Conservation (phyloP, 1,284 basidiomycete species). For the Vanrija sp. region DNA sequence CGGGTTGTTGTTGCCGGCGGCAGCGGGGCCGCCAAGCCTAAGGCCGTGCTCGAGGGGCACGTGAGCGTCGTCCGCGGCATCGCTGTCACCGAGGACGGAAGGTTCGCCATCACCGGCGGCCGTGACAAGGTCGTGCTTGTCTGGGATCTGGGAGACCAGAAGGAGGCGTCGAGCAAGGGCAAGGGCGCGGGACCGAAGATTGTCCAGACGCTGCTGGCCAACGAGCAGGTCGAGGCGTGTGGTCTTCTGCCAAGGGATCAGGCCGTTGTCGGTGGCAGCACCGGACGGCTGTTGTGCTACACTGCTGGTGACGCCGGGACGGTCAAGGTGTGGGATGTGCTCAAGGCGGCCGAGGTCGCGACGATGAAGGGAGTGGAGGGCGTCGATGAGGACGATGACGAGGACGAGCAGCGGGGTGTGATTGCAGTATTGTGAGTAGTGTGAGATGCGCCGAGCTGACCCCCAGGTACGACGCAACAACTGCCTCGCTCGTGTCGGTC, state of each 20-base stretch:
- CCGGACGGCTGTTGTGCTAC: conserved; percentile 60
- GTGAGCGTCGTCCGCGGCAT: conserved; percentile 84
- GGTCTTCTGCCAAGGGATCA: conserved; percentile 55
- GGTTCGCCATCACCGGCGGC: conserved; percentile 81
- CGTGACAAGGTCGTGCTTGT: conserved; percentile 84
- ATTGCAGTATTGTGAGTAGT: conserved; percentile 27
- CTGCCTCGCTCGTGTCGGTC: conserved; percentile 71
- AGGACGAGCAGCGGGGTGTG: conserved; percentile 62
- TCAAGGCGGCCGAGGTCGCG: conserved; percentile 61
- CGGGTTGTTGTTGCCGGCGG: conserved; percentile 50
- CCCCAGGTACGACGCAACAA: conserved; percentile 62
- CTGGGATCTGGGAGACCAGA: conserved; percentile 64
- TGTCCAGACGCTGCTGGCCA: conserved; percentile 76
- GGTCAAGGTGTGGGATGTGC: conserved; percentile 76
- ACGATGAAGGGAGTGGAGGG: conserved; percentile 53
- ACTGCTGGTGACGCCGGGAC: conserved; percentile 85
- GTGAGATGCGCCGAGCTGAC: conserved; percentile 12
- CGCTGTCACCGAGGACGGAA: conserved; percentile 75
- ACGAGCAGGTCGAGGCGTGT: conserved; percentile 82
- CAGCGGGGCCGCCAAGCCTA: conserved; percentile 59
- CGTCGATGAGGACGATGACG: conserved; percentile 57
- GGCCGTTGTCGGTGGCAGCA: conserved; percentile 44
- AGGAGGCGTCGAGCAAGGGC: conserved; percentile 42
- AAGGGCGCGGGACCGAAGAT: conserved; percentile 57
- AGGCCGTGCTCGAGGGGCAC: conserved; percentile 80